These are phyloP conservation scores for Neonectria magnoliae DNA, from an alignment of 2,329 filamentous ascomycete genomes.

Conservation along the genomic window DNA sequence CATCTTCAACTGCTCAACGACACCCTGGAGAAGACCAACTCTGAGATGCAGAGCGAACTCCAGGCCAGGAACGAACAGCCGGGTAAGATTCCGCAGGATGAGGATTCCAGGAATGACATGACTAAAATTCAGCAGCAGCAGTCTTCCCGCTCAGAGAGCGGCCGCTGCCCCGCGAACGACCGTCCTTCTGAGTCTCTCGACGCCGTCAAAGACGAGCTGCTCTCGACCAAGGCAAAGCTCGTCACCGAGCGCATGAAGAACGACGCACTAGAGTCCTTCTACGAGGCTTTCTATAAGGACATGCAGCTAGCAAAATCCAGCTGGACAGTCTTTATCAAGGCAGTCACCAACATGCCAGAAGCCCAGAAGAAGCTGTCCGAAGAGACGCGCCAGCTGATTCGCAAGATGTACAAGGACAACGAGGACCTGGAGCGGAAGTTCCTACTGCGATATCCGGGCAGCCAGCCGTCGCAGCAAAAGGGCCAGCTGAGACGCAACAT, in stretches of 20 bases:
- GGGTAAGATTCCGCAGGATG: not conserved
- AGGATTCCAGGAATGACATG: not conserved
- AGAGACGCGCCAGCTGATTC: not conserved
- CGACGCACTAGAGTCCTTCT: not conserved
- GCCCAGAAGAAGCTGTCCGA: not conserved
- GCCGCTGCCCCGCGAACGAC: too few species aligned
- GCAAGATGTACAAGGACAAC: not conserved
- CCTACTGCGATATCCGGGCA: not conserved
- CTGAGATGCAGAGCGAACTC: not conserved
- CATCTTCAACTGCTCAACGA: not conserved
- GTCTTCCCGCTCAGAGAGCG: not conserved
- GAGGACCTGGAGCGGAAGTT: not conserved
- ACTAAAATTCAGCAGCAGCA: not conserved
- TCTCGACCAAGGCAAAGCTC: not conserved
- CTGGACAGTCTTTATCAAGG: not conserved
- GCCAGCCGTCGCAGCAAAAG: not conserved
- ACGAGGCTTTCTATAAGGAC: not conserved
- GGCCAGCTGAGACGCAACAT: not conserved
- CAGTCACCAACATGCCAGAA: not conserved
- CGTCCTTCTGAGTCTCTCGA: not conserved
- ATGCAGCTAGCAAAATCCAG: not conserved
- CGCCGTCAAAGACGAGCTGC: not conserved
- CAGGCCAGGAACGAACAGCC: too few species aligned
- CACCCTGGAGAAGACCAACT: not conserved
- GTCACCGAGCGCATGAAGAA: not conserved